phyloP scores from a whole-genome alignment of 2,329 filamentous ascomycete species.

The Hypoxylon sp. region DNA sequence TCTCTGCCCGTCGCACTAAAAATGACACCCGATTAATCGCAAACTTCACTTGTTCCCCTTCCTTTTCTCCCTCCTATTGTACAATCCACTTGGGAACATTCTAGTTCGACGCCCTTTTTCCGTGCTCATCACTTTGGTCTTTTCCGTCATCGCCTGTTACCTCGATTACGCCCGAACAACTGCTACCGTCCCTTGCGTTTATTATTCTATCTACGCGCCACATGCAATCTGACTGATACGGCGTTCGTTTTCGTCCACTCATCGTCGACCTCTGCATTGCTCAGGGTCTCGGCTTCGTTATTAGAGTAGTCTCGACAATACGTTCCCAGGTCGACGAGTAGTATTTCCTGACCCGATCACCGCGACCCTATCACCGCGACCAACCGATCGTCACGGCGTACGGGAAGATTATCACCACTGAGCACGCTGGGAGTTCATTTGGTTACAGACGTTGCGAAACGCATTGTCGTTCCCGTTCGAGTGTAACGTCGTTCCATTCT shows the following conservation, averaged over 20 bases:
- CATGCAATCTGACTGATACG: conserved; percentile 35
- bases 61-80: conserved; percentile 34
- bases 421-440: conserved; percentile 23
- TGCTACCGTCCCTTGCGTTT: conserved; percentile 17
- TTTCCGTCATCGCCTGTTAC: conserved; percentile 36
- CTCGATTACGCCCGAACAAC: conserved; percentile 32
- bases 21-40: conserved; percentile 44
- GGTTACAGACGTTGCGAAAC: conserved; percentile 42
- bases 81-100: conserved; percentile 31
- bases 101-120: conserved; percentile 31
- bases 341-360: conserved; percentile 24
- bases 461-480: conserved; percentile 42
- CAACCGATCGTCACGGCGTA: conserved; percentile 27
- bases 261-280: conserved; percentile 32
- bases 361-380: conserved; percentile 26
- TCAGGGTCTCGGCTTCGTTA: conserved; percentile 25
- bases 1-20: conserved; percentile 44
- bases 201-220: conserved; percentile 30
- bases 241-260: conserved; percentile 25
- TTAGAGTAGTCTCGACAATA: conserved; percentile 26
- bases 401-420: conserved; percentile 21
- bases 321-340: conserved; percentile 22
- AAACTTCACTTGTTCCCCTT: conserved; percentile 39
- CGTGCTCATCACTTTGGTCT: conserved; percentile 25
- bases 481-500: conserved; percentile 41